Evolutionary conservation across 2,329 filamentous ascomycete genomes (phyloP), one percentile per base, ranked within the genome.

Genomic region (Aaosphaeria pasadenensis): DNA sequence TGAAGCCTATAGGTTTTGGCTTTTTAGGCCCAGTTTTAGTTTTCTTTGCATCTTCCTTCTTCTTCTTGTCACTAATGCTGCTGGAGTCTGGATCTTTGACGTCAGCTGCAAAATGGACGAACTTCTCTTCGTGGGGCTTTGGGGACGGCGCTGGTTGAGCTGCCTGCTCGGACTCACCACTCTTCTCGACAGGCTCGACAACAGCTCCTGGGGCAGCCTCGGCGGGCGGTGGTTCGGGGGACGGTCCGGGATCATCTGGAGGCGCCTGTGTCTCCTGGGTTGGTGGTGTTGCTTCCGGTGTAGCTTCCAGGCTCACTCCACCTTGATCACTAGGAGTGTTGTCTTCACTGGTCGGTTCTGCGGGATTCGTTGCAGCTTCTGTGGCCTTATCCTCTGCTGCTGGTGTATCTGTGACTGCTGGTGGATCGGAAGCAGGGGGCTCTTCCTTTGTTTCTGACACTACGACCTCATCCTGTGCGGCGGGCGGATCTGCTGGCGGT

Each of bases 21-120:
- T 66, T 69, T 11, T 59, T 57, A 38, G 53, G 11, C 9, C 11
- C 42, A 11, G 48, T 30, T 24, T 24, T 24, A 24, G n/a, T 36
- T 36, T 36, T 9, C 33, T 46, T 53, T 53, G 7, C 51, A 17
- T 32, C 54, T 60, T 36, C 33, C 33, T 51, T 58, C 35, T 57
- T 58, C 49, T 56, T 66, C 52, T 61, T 68, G 46, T 63, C 67
- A 11, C 55, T 54, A 45, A 49, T 49, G 41, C 55, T 61, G 33
- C 41, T 42, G 33, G 62, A 53, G 50, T 67, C 66, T 63, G 63
- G 53, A 50, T 66, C 65, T 64, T 69, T 70, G 48, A 63, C 62
- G 62, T 70, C 65, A 66, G 65, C 61, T 44, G 65, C 59, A 56
- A 70, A 70, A 48, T 67, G 66, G 44, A 70, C 65, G 50, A 54